phyloP scores from a whole-genome alignment of 495 filamentous ascomycete genomes.

The Penicillium simplicissimum region DNA sequence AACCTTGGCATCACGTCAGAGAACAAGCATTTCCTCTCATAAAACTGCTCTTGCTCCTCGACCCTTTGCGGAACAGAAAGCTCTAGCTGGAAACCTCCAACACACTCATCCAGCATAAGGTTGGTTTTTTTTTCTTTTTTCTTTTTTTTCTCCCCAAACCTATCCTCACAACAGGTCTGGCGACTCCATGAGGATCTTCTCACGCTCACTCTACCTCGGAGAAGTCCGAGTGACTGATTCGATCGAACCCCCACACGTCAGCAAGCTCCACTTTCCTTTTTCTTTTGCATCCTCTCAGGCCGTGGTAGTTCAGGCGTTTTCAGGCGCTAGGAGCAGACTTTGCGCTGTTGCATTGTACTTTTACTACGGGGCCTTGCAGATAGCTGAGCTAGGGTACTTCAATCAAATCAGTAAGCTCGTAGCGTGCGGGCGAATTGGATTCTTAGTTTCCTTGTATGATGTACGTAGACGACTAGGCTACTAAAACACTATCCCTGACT shows the following conservation, averaged over 20 bases:
- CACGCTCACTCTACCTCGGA: neutral
- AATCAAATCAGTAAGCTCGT: conserved; percentile 18
- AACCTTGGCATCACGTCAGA: neutral
- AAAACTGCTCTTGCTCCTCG: neutral
- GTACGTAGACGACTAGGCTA: neutral
- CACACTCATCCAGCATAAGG: conserved; percentile 35
- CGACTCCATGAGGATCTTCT: conserved; percentile 16
- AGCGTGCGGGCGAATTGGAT: conserved; percentile 16
- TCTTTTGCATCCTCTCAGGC: conserved; percentile 20
- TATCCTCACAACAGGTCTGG: conserved; percentile 17
- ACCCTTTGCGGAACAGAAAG: neutral
- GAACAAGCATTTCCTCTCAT: neutral
- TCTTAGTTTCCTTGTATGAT: neutral
- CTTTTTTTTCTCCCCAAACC: conserved; percentile 22
- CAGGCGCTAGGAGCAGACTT: conserved; percentile 15
- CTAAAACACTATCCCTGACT: neutral
- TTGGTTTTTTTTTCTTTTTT: conserved; percentile 37
- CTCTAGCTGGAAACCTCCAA: conserved; percentile 18
- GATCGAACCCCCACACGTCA: conserved; percentile 1
- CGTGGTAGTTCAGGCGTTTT: conserved; percentile 14
- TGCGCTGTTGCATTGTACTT: conserved; percentile 30
- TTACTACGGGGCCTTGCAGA: conserved; percentile 28
- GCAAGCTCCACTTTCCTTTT: conserved; percentile 11
- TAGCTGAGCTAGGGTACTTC: conserved; percentile 29
- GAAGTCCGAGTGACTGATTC: conserved; percentile 14